phyloP scores from a whole-genome alignment of 2,329 filamentous ascomycete species.

The Plenodomus biglobosus region DNA sequence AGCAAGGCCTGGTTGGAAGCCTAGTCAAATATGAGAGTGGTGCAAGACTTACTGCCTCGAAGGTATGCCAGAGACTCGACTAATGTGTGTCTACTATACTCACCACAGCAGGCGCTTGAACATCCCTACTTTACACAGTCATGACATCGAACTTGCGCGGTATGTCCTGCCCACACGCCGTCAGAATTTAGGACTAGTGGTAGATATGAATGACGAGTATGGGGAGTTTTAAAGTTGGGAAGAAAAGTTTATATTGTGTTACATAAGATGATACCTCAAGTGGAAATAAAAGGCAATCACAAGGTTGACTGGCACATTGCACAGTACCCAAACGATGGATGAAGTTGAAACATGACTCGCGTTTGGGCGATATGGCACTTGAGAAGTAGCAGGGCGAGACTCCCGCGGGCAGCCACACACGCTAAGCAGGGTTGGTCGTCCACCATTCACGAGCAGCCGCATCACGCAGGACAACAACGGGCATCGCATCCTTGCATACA shows the following conservation, averaged over 20 bases:
- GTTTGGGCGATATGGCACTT: neutral
- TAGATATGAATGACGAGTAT: too few species aligned
- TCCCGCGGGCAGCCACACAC: neutral
- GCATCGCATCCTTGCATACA: conserved; percentile 9
- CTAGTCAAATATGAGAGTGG: conserved; percentile 74
- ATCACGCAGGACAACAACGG: conserved; percentile 31
- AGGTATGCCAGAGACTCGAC: conserved; percentile 51
- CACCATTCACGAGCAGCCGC: conserved; percentile 17
- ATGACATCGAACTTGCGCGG: neutral
- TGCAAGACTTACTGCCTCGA: conserved; percentile 64
- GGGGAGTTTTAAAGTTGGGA: too few species aligned
- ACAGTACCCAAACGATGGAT: neutral
- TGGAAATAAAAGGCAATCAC: neutral
- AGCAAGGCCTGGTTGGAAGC: conserved; percentile 65
- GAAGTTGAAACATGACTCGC: neutral
- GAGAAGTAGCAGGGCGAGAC: neutral
- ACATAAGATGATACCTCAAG: neutral
- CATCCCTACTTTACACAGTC: conserved; percentile 33
- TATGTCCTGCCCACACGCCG: neutral
- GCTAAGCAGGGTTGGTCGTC: conserved; percentile 20
- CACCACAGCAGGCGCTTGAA: conserved; percentile 26
- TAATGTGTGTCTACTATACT: neutral
- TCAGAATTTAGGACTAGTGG: neutral
- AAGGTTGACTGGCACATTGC: neutral
- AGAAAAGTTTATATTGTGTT: neutral